phyloP scores from a whole-genome alignment of 495 filamentous ascomycete species.

The Aspergillus affinis region DNA sequence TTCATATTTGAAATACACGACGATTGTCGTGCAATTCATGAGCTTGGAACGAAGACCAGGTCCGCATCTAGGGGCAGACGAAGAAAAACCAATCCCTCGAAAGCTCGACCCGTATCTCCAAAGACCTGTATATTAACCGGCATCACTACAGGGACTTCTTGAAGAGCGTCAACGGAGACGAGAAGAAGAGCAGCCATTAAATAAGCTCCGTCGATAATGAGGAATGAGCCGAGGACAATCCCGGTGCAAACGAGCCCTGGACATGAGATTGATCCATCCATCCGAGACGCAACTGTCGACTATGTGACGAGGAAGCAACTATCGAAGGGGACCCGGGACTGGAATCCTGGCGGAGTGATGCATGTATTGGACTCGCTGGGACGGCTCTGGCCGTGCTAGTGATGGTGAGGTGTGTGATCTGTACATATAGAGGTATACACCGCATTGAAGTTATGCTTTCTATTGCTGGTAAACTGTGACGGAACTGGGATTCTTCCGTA shows the following conservation, averaged over 20 bases:
- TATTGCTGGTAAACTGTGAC: slow-evolving; percentile 12
- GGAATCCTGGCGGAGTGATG: slow-evolving; percentile 8
- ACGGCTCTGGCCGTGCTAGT: slow-evolving; percentile 1
- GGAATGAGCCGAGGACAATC: slow-evolving; percentile 12
- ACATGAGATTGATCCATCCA: neutral
- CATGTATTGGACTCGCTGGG: slow-evolving; percentile 9
- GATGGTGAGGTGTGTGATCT: slow-evolving; percentile 26
- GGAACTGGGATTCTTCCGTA: neutral
- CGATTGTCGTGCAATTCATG: neutral
- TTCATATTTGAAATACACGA: neutral
- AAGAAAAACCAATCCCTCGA: neutral
- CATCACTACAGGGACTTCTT: slow-evolving; percentile 66
- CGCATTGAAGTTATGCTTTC: slow-evolving; percentile 35
- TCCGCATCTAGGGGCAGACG: slow-evolving; percentile 7
- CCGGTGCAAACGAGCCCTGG: neutral
- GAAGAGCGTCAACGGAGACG: slow-evolving; percentile 66
- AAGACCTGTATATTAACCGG: neutral
- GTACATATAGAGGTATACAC: slow-evolving; percentile 50
- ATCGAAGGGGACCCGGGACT: slow-evolving; percentile 12
- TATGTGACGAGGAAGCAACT: slow-evolving; percentile 1
- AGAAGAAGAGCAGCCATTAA: slow-evolving; percentile 69
- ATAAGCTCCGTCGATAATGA: slow-evolving; percentile 13
- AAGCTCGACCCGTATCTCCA: neutral
- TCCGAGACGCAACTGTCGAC: neutral
- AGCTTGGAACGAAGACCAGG: neutral